These are phyloP conservation scores for Haplosporangium sp. DNA, from an alignment of 371 early-diverging fungal genomes.

Conservation along the genomic window DNA sequence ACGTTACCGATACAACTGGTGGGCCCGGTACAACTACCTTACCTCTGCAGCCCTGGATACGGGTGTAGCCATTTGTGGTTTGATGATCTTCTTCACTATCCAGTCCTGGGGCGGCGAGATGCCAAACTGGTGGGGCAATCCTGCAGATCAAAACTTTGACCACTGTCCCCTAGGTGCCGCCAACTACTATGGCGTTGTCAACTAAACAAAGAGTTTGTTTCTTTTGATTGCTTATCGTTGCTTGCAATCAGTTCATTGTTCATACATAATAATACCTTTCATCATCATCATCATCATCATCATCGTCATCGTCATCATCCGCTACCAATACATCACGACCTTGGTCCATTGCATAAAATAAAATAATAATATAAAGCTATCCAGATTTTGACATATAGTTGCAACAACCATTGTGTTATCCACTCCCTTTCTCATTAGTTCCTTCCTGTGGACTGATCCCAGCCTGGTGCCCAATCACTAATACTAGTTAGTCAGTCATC, in stretches of 20 bases:
- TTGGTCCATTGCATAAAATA: no score
- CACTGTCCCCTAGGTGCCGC: conserved; percentile 29
- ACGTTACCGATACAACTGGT: conserved; percentile 72
- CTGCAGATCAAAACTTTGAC: conserved; percentile 14
- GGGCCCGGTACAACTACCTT: conserved; percentile 78
- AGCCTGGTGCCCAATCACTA: no score
- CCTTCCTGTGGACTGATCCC: no score
- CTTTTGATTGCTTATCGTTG: background rate
- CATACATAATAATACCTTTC: background rate
- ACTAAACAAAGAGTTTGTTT: background rate
- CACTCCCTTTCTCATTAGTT: no score
- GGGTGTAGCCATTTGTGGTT: conserved; percentile 65
- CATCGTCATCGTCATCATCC: no score
- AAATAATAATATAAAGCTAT: no score
- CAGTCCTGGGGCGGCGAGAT: conserved; percentile 32
- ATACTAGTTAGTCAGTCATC: no score
- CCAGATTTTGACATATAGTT: no score
- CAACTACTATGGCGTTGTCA: conserved; percentile 11
- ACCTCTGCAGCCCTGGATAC: conserved; percentile 81
- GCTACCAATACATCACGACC: no score
- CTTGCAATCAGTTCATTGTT: background rate
- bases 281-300: background rate
- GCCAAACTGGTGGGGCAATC: conserved; percentile 54
- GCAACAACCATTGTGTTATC: no score
- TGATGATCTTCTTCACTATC: conserved; percentile 65